A percentile compares a stretch with the other conserved stretches of the same genome.
These are phyloP conservation scores for Barnettozyma populi DNA, from an alignment of 805 yeast genomes.

Conservation along the genomic window DNA sequence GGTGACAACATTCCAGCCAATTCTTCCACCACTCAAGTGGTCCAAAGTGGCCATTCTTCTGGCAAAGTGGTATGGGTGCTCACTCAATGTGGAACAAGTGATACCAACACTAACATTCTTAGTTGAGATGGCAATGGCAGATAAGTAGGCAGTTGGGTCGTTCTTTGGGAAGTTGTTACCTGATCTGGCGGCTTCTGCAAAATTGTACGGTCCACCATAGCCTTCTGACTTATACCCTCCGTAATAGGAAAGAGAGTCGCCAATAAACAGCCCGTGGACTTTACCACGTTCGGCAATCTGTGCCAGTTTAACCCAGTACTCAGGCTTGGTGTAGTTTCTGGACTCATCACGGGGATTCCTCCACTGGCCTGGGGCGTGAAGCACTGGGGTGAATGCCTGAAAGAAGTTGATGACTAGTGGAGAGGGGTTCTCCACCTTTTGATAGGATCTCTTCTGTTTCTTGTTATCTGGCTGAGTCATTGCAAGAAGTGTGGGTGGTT, in stretches of 20 bases:
- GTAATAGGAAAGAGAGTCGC: constrained; percentile 36
- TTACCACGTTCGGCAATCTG: constrained; percentile 36
- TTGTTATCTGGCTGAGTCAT: background rate
- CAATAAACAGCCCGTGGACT: constrained; percentile 34
- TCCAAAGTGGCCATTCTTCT: constrained; percentile 42
- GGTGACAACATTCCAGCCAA: constrained; percentile 46
- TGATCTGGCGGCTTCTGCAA: constrained; percentile 30
- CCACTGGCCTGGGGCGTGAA: constrained; percentile 27
- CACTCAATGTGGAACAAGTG: constrained; percentile 41
- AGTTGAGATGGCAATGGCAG: constrained; percentile 41
- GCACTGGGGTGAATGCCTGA: constrained; percentile 22
- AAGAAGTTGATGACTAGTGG: constrained; percentile 23
- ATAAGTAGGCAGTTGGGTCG: constrained; percentile 35
- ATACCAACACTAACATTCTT: constrained; percentile 36
- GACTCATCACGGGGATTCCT: constrained; percentile 24
- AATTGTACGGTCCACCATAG: constrained; percentile 35
- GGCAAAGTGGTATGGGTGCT: constrained; percentile 41
- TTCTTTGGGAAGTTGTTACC: constrained; percentile 33
- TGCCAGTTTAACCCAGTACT: constrained; percentile 37
- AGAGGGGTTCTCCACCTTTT: constrained; percentile 13
- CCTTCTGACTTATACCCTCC: constrained; percentile 36
- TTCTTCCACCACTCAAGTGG: constrained; percentile 40
- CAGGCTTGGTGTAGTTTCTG: constrained; percentile 22
- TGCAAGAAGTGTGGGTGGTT: no score
- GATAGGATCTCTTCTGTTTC: constrained; percentile 3